Base-by-base conservation (phyloP, 1,284 basidiomycete species). In the Austroboletus niveus region DNA sequence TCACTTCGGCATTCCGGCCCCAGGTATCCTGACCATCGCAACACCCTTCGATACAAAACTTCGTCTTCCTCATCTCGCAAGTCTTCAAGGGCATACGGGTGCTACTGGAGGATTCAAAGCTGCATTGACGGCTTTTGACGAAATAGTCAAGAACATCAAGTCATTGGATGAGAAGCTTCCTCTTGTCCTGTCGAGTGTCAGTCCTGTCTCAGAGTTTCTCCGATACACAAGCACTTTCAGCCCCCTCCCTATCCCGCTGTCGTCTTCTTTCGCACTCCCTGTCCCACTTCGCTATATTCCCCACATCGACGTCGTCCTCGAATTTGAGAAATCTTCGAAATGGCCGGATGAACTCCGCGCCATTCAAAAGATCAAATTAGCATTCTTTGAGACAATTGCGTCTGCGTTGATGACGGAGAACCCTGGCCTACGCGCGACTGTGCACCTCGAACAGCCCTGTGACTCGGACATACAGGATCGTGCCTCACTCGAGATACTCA, bases 261-360 rank as follows among this genome's bases (percentile, higher is more conserved):
- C 79, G 39, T 59, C 64, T 12, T 75, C 71, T 45, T 68, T 79
- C n/a, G 73, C 70, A 2, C 65, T 87, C 1, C 81, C 83, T 0
- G 60, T 67, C 17, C 79, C 81, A 56, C 79, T 90, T 49, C 79
- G 82, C 34, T 89, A 87, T 63, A 65, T 87, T 10, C 81, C 85
- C 0, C 76, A 80, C 2, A 89, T 94, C 59, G 81, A 89, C 17
- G 72, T 93, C 46, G 68, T 92, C 24, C 68, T 98, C 38, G 89
- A 94, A 68, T 95, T 97, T 61, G 94, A 97, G 69, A 88, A 87
- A 54, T 96, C 93, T 0, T 87, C 88, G 0, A 82, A 84, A 58
- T 99, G 97, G 97, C 97, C 97, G 0, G 94, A 98, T 64, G 94
- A 99, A 61, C 78, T 99, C 1, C 79, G 78, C 15, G 94, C 94